Base-by-base conservation (phyloP, 108 stramenopile species). In the Conticribra guillardii region DNA sequence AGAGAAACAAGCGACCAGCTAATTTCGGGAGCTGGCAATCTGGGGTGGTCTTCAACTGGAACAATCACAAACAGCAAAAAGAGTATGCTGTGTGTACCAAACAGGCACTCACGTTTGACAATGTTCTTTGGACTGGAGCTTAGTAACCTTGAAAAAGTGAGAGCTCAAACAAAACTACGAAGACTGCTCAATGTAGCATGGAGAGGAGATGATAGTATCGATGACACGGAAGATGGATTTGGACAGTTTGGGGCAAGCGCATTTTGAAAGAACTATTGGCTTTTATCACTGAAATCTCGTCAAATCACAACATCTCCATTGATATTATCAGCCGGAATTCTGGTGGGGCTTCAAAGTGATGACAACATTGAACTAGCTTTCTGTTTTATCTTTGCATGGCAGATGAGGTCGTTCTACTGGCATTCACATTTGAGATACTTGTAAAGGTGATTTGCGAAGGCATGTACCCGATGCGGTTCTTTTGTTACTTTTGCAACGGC, bases 301-400 rank as follows among this genome's bases (percentile, higher is more conserved):
- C n/a, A n/a, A n/a, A n/a, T n/a, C n/a, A n/a, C n/a, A n/a, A n/a
- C 66, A 51, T 71, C 73, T 51, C 17, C 54, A 18, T 33, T 67
- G 17, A 83, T 83, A 31, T 23, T 83, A 28, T 5, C 68, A 5
- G 82, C 82, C 8, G 82, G 82, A 18, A 31, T 73, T 17, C 67
- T 83, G 21, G 82, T 83, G 0, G 82, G 82, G 0, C 24, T 76
- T 0, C 82, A 83, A 60, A 79, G 66, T 1, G 79, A 83, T 32
- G 47, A 54, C 53, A 2, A 56, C n/a, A 2, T n/a, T 15, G 2
- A 17, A 60, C 21, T 24, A 22, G 41, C 23, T n/a, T n/a, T n/a
- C n/a, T n/a, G 3, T 26, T 19, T 54, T 17, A 23, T n/a, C 49
- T 26, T 16, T n/a, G n/a, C n/a, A n/a, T n/a, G n/a, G 22, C 2